Conservation (phyloP, 1,284 basidiomycete species). For the Sutorius eximius region DNA sequence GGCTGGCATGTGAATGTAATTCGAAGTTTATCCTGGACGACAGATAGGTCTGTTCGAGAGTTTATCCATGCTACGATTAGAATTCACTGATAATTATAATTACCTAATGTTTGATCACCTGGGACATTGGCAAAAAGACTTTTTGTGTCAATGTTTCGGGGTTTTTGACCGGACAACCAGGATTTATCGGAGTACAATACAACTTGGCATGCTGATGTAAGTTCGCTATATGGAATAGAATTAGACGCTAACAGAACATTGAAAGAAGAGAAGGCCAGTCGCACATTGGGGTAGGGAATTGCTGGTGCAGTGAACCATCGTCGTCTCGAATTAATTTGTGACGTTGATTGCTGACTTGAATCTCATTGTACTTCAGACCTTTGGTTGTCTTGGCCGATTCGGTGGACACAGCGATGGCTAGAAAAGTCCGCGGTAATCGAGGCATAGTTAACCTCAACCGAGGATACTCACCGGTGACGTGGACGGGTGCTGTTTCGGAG, state of each 20-base stretch:
- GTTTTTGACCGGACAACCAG: too few relatives aligned
- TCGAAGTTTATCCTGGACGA: neutral
- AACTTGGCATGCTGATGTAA: neutral
- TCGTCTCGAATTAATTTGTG: neutral
- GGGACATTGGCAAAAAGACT: neutral
- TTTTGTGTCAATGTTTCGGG: neutral
- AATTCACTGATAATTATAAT: neutral
- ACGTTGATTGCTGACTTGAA: neutral
- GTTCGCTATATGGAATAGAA: neutral
- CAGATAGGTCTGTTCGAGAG: neutral
- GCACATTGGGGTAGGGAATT: neutral
- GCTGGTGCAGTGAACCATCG: neutral
- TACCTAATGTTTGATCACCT: neutral
- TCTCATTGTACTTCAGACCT: neutral
- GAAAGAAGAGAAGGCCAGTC: neutral
- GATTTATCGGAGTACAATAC: neutral
- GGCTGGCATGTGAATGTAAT: neutral
- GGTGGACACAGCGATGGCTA: neutral
- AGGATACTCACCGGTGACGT: too few relatives aligned
- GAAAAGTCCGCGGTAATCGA: neutral
- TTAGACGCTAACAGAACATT: neutral
- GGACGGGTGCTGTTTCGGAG: too few relatives aligned
- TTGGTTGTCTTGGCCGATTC: neutral
- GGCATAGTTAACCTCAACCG: too few relatives aligned
- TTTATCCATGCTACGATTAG: too few relatives aligned